phyloP scores from a whole-genome alignment of 2,329 filamentous ascomycete genomes.

The Truncatella angustata region DNA sequence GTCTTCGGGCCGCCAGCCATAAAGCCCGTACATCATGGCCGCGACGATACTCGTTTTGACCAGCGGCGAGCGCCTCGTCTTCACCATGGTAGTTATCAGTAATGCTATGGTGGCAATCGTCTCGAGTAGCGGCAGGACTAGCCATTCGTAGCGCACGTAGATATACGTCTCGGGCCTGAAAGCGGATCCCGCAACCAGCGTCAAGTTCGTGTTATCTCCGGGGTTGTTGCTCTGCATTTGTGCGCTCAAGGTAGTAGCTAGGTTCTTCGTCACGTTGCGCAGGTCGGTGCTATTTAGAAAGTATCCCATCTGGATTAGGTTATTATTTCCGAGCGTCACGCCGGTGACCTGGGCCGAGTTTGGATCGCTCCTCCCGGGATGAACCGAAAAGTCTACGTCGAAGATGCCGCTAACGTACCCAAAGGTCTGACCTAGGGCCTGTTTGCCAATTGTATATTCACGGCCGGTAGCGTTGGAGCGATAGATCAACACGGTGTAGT shows the following conservation, averaged over 20 bases:
- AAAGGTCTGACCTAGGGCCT: neutral
- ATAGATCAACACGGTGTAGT: neutral
- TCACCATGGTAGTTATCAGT: slow-evolving; percentile 14
- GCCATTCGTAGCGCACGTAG: slow-evolving; percentile 30
- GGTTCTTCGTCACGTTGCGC: slow-evolving; percentile 7
- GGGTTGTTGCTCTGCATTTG: slow-evolving; percentile 14
- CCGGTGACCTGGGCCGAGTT: neutral
- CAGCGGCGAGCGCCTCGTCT: neutral
- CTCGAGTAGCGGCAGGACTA: slow-evolving; percentile 22
- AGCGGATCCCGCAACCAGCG: slow-evolving; percentile 16
- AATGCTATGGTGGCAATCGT: slow-evolving; percentile 18
- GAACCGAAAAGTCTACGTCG: neutral
- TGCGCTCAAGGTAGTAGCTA: slow-evolving; percentile 14
- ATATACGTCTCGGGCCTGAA: slow-evolving; percentile 23
- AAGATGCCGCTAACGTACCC: neutral
- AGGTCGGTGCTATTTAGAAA: slow-evolving; percentile 12
- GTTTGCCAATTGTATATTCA: neutral
- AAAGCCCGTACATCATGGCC: neutral
- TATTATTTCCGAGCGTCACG: neutral
- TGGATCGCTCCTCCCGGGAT: neutral
- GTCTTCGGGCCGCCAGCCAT: neutral
- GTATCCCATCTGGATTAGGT: neutral
- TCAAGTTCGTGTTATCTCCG: slow-evolving; percentile 15
- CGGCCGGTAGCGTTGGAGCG: neutral
- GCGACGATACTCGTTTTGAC: neutral